These are phyloP conservation scores for Picea abies DNA, from an alignment of 83 land plant genomes.

Conservation along the genomic window DNA sequence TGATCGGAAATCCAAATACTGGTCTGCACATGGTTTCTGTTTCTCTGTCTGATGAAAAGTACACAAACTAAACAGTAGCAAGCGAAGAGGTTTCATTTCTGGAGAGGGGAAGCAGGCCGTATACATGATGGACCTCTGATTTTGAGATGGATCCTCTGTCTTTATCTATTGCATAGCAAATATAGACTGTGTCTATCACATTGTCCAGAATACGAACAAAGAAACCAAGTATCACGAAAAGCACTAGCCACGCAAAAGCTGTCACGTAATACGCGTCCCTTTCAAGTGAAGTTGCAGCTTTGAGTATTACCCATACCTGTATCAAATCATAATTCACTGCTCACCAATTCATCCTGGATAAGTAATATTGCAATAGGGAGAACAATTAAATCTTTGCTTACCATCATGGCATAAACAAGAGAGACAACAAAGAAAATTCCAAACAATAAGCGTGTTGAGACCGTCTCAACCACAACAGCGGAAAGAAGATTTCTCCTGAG, in stretches of 20 bases:
- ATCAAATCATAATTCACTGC: too few relatives aligned
- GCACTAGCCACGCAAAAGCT: conserved; percentile 32
- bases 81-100: conserved; percentile 37
- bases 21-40: too few relatives aligned
- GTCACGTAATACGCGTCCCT: conserved; percentile 18
- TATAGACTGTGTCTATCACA: conserved; percentile 48
- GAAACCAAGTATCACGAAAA: conserved; percentile 31
- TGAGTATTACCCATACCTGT: conserved; percentile 35
- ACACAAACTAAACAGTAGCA: conserved; percentile 13
- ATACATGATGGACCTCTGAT: conserved; percentile 41
- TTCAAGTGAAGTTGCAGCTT: conserved; percentile 15
- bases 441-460: too few relatives aligned
- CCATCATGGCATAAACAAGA: too few relatives aligned
- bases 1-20: too few relatives aligned
- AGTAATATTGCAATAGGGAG: too few relatives aligned
- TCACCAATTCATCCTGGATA: too few relatives aligned
- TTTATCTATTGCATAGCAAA: conserved; percentile 56
- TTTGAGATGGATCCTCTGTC: conserved; percentile 44
- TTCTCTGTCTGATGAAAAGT: too few relatives aligned
- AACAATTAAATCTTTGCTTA: conserved; percentile 14
- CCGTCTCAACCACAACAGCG: too few relatives aligned
- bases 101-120: conserved; percentile 41
- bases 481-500: background rate
- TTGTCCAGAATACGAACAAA: conserved; percentile 41
- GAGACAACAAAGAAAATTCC: too few relatives aligned